Conservation (phyloP, 2,329 filamentous ascomycete genomes). For the Colletotrichum echinochloae region DNA sequence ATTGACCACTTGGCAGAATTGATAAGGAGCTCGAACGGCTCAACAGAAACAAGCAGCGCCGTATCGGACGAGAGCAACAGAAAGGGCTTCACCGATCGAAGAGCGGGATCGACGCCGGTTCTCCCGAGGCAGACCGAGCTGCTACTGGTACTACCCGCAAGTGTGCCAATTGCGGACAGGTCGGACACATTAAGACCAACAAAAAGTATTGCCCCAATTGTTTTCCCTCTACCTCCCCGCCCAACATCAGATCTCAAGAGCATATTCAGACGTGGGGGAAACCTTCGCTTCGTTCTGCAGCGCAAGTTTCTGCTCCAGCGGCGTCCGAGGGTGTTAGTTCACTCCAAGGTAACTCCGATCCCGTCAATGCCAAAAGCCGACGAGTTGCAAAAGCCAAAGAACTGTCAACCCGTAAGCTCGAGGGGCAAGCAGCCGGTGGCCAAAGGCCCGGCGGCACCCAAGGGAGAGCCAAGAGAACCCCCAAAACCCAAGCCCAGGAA, state of each 20-base stretch:
- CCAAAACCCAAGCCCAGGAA: conserved; percentile 23
- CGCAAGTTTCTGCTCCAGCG: conserved; percentile 26
- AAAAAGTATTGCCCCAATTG: conserved; percentile 79
- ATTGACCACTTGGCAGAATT: conserved; percentile 61
- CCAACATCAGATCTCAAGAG: conserved; percentile 24
- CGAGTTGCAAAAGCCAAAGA: conserved; percentile 8
- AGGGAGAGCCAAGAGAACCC: conserved; percentile 25
- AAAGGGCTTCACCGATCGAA: conserved; percentile 70
- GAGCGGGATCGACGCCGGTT: conserved; percentile 56
- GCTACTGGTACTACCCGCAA: conserved; percentile 81
- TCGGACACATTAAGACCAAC: conserved; percentile 99
- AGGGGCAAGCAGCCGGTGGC: not conserved
- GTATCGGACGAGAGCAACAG: conserved; percentile 89
- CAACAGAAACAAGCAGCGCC: conserved; percentile 90
- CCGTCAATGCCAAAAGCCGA: conserved; percentile 19
- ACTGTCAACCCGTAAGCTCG: not conserved
- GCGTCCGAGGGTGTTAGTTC: conserved; percentile 31
- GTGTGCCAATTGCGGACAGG: conserved; percentile 96
- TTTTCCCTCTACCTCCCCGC: conserved; percentile 44
- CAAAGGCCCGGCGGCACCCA: conserved; percentile 10
- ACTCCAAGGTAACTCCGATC: conserved; percentile 32
- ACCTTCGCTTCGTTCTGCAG: conserved; percentile 31
- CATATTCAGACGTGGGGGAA: conserved; percentile 38
- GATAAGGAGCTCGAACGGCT: conserved; percentile 84
- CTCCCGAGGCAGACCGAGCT: conserved; percentile 66